A percentile compares a stretch with the other conserved stretches of the same genome.
Evolutionary conservation across 2,329 filamentous ascomycete genomes (phyloP).

Genomic region (Ascochyta koolunga): DNA sequence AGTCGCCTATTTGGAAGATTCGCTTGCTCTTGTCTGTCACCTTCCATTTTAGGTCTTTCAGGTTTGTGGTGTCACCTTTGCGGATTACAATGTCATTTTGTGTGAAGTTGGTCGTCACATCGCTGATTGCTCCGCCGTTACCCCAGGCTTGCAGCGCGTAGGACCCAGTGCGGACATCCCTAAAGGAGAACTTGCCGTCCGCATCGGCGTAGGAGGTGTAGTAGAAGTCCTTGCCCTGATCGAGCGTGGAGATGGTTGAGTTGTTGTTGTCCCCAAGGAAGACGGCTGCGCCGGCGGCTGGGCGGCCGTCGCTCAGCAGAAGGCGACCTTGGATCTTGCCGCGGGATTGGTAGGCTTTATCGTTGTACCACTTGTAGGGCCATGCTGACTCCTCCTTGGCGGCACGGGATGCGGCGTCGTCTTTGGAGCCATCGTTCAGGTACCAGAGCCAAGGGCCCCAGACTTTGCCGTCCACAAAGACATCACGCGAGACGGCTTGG

Average conservation of each 20-base stretch:
- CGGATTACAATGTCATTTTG: conserved; percentile 51
- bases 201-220: conserved; percentile 56
- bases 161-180: conserved; percentile 51
- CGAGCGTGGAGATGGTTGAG: conserved; percentile 53
- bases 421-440: conserved; percentile 55
- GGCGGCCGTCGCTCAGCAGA: conserved; percentile 55
- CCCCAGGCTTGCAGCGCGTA: conserved; percentile 60
- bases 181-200: conserved; percentile 53
- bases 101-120: conserved; percentile 55
- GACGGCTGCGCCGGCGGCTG: conserved; percentile 56
- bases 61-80: conserved; percentile 42
- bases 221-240: conserved; percentile 58
- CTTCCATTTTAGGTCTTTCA: conserved; percentile 52
- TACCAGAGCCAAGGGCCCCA: conserved; percentile 52
- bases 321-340: conserved; percentile 55
- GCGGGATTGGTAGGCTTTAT: conserved; percentile 56
- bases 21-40: conserved; percentile 45
- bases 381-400: conserved; percentile 52
- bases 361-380: conserved; percentile 58
- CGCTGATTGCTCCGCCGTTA: conserved; percentile 52
- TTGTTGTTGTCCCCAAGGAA: conserved; percentile 58
- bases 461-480: conserved; percentile 44
- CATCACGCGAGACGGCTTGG: conserved; percentile 39
- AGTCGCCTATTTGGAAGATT: conserved; percentile 58
- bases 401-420: conserved; percentile 51